Conservation (phyloP, 2,329 filamentous ascomycete species). For the Penicillium italicum region DNA sequence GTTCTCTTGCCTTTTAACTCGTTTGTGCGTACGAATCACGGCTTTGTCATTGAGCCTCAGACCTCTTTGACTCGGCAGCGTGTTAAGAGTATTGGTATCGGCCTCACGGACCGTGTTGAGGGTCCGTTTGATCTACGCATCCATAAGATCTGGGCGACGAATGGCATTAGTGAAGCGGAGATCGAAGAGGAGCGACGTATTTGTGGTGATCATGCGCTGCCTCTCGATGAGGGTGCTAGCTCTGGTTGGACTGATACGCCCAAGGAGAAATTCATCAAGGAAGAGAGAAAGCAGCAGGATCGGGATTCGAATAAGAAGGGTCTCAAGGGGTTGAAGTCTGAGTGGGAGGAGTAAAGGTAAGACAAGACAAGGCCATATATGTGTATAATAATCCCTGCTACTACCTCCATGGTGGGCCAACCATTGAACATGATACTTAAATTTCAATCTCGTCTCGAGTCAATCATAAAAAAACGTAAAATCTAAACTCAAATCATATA, state of each 20-base stretch:
- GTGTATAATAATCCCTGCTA: constrained; percentile 8
- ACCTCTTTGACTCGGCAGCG: constrained; percentile 82
- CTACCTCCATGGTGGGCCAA: background rate
- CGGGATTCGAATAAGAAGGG: constrained; percentile 29
- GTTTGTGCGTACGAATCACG: constrained; percentile 92
- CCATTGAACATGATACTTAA: background rate
- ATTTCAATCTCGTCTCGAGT: constrained; percentile 10
- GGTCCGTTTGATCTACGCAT: constrained; percentile 86
- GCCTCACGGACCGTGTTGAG: constrained; percentile 81
- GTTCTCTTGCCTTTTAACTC: constrained; percentile 86
- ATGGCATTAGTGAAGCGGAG: constrained; percentile 51
- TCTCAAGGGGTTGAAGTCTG: constrained; percentile 34
- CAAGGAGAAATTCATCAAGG: background rate
- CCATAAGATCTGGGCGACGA: constrained; percentile 87
- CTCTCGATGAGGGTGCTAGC: constrained; percentile 35
- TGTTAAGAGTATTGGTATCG: constrained; percentile 79
- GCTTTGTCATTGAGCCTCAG: constrained; percentile 88
- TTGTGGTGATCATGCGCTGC: constrained; percentile 39
- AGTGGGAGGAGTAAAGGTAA: constrained; percentile 30
- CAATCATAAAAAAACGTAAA: constrained; percentile 7
- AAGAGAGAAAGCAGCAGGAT: constrained; percentile 10
- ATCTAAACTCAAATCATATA: background rate
- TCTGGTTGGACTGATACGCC: constrained; percentile 26
- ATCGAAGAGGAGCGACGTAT: constrained; percentile 41
- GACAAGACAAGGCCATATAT: background rate